Evolutionary conservation across 768 basidiomycete genomes (phyloP).

Genomic region (Pleurotus djamor): DNA sequence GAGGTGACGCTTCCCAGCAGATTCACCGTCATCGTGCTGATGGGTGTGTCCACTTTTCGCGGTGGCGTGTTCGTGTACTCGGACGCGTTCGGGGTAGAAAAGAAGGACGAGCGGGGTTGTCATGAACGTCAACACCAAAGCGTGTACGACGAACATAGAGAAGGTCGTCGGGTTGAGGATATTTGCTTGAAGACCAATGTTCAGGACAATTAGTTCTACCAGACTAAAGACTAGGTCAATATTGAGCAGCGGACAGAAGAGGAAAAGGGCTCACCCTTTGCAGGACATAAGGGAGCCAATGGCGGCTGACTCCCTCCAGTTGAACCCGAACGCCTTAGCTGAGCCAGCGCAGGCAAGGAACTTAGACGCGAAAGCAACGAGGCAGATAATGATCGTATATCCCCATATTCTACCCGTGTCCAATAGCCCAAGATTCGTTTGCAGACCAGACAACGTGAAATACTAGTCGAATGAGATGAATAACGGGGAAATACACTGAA

Average conservation of each 20-base stretch:
- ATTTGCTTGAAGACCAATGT: conserved; percentile 73
- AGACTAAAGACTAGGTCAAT: conserved; percentile 31
- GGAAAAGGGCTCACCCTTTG: conserved; percentile 59
- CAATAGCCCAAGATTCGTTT: conserved; percentile 77
- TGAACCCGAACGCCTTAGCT: conserved; percentile 64
- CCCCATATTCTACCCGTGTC: conserved; percentile 80
- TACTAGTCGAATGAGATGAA: conserved; percentile 43
- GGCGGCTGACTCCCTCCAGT: conserved; percentile 73
- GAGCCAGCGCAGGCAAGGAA: conserved; percentile 66
- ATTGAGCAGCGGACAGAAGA: background rate
- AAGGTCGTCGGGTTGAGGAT: conserved; percentile 69
- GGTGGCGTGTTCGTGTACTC: conserved; percentile 28
- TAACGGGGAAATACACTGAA: background rate
- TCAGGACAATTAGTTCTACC: conserved; percentile 90
- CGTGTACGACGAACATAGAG: conserved; percentile 87
- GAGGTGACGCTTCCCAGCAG: background rate
- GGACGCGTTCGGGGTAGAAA: conserved; percentile 71
- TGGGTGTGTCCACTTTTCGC: conserved; percentile 12
- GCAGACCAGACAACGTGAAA: conserved; percentile 76
- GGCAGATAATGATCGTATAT: conserved; percentile 71
- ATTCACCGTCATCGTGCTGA: conserved; percentile 17
- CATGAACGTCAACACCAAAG: conserved; percentile 75
- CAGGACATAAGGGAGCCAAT: conserved; percentile 90
- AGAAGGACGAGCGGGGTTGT: conserved; percentile 80
- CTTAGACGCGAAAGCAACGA: conserved; percentile 78